Evolutionary conservation across 1,139 yeast species (phyloP).

Genomic region (Zygosaccharomyces pseudobailii): DNA sequence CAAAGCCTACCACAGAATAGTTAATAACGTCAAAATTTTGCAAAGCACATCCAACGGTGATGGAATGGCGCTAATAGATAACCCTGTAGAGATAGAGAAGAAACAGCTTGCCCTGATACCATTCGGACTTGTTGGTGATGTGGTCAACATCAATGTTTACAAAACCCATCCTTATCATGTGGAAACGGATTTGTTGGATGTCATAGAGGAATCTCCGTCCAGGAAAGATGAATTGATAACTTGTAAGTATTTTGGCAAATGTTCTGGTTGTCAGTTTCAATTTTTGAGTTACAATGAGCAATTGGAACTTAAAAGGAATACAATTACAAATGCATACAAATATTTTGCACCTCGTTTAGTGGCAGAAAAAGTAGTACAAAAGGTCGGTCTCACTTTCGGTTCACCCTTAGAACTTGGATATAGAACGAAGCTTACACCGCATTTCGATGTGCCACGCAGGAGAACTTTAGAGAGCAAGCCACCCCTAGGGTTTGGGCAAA

Average conservation of each 20-base stretch:
- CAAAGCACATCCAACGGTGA: conserved; percentile 74
- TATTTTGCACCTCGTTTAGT: conserved; percentile 58
- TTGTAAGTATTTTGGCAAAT: conserved; percentile 75
- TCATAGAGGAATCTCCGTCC: conserved; percentile 42
- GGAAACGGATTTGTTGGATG: conserved; percentile 66
- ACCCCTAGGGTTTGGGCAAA: conserved; percentile 82
- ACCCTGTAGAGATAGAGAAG: conserved; percentile 46
- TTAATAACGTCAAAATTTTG: conserved; percentile 52
- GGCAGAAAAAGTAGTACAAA: conserved; percentile 47
- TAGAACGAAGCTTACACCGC: conserved; percentile 93
- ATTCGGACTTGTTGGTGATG: conserved; percentile 83
- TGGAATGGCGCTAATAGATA: conserved; percentile 58
- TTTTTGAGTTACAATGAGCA: conserved; percentile 69
- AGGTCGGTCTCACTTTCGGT: conserved; percentile 60
- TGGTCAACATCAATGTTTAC: conserved; percentile 62
- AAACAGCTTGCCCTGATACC: conserved; percentile 63
- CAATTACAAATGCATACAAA: conserved; percentile 77
- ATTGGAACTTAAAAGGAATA: conserved; percentile 62
- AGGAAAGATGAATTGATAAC: conserved; percentile 53
- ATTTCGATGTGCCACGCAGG: conserved; percentile 71
- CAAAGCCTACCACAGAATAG: conserved; percentile 51
- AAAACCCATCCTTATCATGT: conserved; percentile 73
- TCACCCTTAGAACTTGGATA: conserved; percentile 76
- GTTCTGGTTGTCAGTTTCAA: conserved; percentile 94
- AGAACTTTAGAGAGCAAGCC: conserved; percentile 44